Base-by-base conservation (phyloP, 495 filamentous ascomycete species). In the Wilcoxina mikolae region DNA sequence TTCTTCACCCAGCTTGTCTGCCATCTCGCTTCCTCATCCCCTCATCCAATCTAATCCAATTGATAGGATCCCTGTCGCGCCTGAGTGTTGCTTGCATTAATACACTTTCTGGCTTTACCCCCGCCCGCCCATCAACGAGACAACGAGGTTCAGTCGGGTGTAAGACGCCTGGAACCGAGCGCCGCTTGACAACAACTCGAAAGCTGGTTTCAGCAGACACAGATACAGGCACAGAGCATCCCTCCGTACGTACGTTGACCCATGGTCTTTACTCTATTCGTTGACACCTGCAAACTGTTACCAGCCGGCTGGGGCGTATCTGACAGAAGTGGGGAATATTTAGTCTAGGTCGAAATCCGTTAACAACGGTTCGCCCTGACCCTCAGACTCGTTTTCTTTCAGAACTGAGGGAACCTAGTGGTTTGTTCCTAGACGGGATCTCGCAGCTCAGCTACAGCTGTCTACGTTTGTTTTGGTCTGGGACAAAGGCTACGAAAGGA, bases 31-130 rank as follows among this genome's bases (percentile, higher is more conserved):
- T 46, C 23, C 43, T 17, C 43, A 46, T 46, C 43, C 43, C 43
- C 43, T 46, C 43, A 46, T 46, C 43, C 43, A 46, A 46, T 46
- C 35, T 46, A 17, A 46, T 46, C 43, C 43, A 46, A 46, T 46
- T 24, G 43, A 11, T 24, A 17, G 43, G 22, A 46, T 24, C 43
- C 43, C 43, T 46, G 43, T 24, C 43, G 43, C 23, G 23, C 43
- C 43, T n/a, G n/a, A n/a, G n/a, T 46, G 15, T 24, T 46, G 11
- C 22, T 24, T 46, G 43, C 43, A 46, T 46, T 46, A 46, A 46
- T 24, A 18, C 31, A 35, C 31, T 35, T 35, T 5, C 7, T 35
- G 31, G 31, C 15, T 5, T 7, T 35, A 35, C 31, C 5, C 15
- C 15, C 31, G 31, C 31, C 15, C 31, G 31, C 31, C 31, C 15